These are phyloP conservation scores for Erysimum pusillum DNA, from an alignment of 441 rosid genomes.

Conservation along the genomic window DNA sequence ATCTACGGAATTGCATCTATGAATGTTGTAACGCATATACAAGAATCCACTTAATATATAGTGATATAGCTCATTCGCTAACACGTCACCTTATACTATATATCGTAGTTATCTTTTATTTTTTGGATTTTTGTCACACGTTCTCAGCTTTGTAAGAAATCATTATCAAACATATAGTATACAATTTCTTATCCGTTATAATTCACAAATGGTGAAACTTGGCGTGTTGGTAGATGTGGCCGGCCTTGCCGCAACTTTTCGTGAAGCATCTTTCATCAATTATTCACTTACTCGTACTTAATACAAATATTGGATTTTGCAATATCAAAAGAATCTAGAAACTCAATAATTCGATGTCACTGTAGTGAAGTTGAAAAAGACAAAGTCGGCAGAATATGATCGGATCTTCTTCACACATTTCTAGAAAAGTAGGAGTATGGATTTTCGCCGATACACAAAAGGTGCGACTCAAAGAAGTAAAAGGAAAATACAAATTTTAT, in stretches of 20 bases:
- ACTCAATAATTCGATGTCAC: conserved; percentile 27
- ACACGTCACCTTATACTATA: conserved; percentile 14
- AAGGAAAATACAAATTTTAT: neutral
- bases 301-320: conserved; percentile 4
- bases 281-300: conserved; percentile 13
- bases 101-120: neutral
- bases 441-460: conserved; percentile 12
- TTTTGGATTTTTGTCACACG: neutral
- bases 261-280: conserved; percentile 36
- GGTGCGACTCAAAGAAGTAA: conserved; percentile 18
- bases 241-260: conserved; percentile 35
- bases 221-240: conserved; percentile 38
- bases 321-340: conserved; percentile 15
- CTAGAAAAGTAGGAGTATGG: conserved; percentile 19
- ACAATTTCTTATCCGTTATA: conserved; percentile 2
- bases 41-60: neutral
- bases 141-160: neutral
- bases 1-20: neutral
- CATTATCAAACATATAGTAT: conserved; percentile 1
- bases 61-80: conserved; percentile 1
- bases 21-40: conserved; percentile 20
- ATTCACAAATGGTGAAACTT: conserved; percentile 28
- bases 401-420: conserved; percentile 37
- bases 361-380: conserved; percentile 34
- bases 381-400: conserved; percentile 34